Base-by-base conservation (phyloP, 306 rosid genomes). In the Macrotyloma uniflorum region DNA sequence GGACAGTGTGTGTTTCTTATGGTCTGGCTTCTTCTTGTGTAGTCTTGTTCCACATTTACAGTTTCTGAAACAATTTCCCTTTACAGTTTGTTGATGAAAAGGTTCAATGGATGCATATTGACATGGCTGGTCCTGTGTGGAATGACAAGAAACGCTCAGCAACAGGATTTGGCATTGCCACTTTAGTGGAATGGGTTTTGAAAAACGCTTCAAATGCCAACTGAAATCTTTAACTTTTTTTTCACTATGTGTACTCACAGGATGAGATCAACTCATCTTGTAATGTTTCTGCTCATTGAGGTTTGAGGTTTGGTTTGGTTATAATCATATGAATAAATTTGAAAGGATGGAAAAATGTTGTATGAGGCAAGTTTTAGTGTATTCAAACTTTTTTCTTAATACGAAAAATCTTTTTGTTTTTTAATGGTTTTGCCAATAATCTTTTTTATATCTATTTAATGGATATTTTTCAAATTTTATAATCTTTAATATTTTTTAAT, bases 101-200 rank as follows among this genome's bases (percentile, higher is more conserved):
- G 82, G 94, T 96, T 74, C 90, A 93, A 18, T 93, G 99, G 99
- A 82, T 93, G 97, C 99, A 96, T 75, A 90, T 96, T 55, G 99
- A 96, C 89, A 53, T 96, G 79, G 97, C 98, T 43, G 99, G 99
- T 40, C 98, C 98, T 0, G 99, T 89, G 54, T 86, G 89, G 90
- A 93, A 72, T 35, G 97, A 96, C 20, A 91, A 96, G 90, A 90
- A 89, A 77, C 89, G 81, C 6, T 20, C 88, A 0, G 98, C 94
- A 1, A 96, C 99, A 4, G 98, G 98, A 49, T 96, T 96, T 50
- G 98, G 98, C 70, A 69, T 96, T 36, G 85, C 97, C 65, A 93
- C 99, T 43, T 70, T 93, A 42, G 98, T 93, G n/a, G 98, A 96
- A 80, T 96, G 99, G 99, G 94, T 93, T 80, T 75, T 88, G 89